A percentile compares a stretch with the other conserved stretches of the same genome.
phyloP scores from a whole-genome alignment of 441 rosid species.

The Populus tomentosa region DNA sequence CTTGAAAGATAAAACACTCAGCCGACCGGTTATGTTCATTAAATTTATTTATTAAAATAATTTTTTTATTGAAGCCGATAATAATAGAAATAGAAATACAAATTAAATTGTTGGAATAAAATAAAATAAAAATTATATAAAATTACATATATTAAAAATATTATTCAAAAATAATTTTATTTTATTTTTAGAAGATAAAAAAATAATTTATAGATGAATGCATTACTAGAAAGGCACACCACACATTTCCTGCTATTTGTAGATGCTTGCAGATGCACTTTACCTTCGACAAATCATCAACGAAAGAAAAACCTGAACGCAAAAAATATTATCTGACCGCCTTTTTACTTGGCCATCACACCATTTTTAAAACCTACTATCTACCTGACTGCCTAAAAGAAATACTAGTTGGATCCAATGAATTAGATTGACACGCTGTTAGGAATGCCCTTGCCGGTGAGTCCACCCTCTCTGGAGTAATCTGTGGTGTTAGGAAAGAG shows the following conservation, averaged over 20 bases:
- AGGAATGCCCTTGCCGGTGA: conserved; percentile 84
- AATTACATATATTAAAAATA: too few species aligned
- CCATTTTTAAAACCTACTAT: not conserved
- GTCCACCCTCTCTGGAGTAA: conserved; percentile 56
- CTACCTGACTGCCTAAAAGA: not conserved
- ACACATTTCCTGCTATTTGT: not conserved
- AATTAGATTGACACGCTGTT: conserved; percentile 67
- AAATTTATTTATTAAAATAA: too few species aligned
- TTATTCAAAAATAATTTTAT: too few species aligned
- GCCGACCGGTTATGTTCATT: accelerated
- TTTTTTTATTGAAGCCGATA: too few species aligned
- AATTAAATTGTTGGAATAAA: too few species aligned
- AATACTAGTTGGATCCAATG: not conserved
- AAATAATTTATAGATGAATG: too few species aligned
- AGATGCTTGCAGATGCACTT: not conserved
- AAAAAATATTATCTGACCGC: not conserved
- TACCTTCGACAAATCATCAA: not conserved
- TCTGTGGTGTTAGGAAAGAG: conserved; percentile 64
- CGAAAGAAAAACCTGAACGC: not conserved
- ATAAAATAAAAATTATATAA: too few species aligned
- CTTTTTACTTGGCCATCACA: not conserved
- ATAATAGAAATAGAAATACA: accelerated
- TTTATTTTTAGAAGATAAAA: too few species aligned
- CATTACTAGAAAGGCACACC: not conserved
- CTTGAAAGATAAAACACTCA: too few species aligned